These are phyloP conservation scores for Metschnikowia proteae DNA, from an alignment of 805 yeast genomes.

Conservation along the genomic window DNA sequence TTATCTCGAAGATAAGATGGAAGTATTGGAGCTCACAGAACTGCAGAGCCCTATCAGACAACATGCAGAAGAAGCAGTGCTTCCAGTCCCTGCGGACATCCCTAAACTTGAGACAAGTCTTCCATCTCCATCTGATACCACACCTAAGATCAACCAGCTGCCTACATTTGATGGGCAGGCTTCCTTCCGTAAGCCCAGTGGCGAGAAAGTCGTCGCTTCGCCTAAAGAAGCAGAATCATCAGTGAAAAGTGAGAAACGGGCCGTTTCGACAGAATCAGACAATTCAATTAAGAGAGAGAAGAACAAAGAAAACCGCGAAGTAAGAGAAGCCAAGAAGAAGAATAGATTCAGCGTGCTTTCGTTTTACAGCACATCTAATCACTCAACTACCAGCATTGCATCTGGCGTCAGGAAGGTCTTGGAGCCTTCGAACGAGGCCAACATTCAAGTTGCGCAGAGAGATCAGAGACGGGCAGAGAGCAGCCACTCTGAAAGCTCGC, in stretches of 20 bases:
- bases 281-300: slow-evolving; percentile 5
- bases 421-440: slow-evolving; percentile 20
- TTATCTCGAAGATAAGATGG: slow-evolving; percentile 44
- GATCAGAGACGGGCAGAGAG: slow-evolving; percentile 27
- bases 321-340: slow-evolving; percentile 28
- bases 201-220: slow-evolving; percentile 1
- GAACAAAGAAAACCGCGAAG: slow-evolving; percentile 22
- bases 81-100: slow-evolving; percentile 8
- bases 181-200: neutral
- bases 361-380: slow-evolving; percentile 36
- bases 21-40: slow-evolving; percentile 35
- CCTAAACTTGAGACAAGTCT: slow-evolving; percentile 17
- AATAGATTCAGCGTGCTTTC: slow-evolving; percentile 44
- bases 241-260: neutral
- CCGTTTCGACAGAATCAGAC: slow-evolving; percentile 5
- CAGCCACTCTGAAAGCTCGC: slow-evolving; percentile 24
- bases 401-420: slow-evolving; percentile 24
- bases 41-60: slow-evolving; percentile 24
- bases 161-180: slow-evolving; percentile 23
- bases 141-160: slow-evolving; percentile 31
- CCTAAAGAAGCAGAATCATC: slow-evolving; percentile 5
- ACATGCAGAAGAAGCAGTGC: slow-evolving; percentile 4
- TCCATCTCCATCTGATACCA: slow-evolving; percentile 12
- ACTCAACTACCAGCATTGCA: slow-evolving; percentile 16
- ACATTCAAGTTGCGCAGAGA: slow-evolving; percentile 9